A percentile compares a stretch with the other conserved stretches of the same genome.
These are phyloP conservation scores for Aspergillus panamensis DNA, from an alignment of 495 filamentous ascomycete genomes.

Conservation along the genomic window DNA sequence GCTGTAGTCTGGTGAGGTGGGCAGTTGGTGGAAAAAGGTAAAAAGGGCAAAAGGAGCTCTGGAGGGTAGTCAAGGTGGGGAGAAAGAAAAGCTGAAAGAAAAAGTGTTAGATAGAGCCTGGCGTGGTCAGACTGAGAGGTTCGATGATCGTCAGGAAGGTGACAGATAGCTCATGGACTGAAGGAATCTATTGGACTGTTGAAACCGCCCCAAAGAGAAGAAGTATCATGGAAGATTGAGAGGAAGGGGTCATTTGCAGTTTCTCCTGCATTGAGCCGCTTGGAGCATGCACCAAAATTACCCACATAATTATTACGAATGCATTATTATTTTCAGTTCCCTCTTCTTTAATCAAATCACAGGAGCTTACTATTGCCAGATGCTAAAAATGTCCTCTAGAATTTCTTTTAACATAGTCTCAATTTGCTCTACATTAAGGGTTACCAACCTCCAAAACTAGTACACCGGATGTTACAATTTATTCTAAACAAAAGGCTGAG, in stretches of 20 bases:
- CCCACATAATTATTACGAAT: background rate
- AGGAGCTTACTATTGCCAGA: background rate
- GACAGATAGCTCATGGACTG: background rate
- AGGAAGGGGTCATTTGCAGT: background rate
- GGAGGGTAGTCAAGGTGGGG: background rate
- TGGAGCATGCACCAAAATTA: background rate
- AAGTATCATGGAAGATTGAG: background rate
- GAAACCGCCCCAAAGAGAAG: background rate
- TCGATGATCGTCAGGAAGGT: background rate
- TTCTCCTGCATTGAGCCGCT: background rate
- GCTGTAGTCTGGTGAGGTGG: background rate
- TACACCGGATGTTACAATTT: too few relatives aligned
- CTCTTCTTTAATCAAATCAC: background rate
- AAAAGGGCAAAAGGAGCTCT: background rate
- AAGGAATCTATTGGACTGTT: background rate
- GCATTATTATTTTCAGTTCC: background rate
- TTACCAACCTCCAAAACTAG: too few relatives aligned
- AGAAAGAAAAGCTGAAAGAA: slow-evolving; percentile 2
- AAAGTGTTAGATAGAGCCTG: background rate
- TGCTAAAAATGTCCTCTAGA: background rate
- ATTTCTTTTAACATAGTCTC: background rate
- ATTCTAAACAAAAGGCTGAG: too few relatives aligned
- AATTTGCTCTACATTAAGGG: too few relatives aligned
- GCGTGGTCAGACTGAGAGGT: background rate
- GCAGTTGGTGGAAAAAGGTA: background rate